Evolutionary conservation across 148 eudicot genomes (phyloP), one percentile per base, ranked within the genome.

Genomic region (Nepenthes mirabilis): DNA sequence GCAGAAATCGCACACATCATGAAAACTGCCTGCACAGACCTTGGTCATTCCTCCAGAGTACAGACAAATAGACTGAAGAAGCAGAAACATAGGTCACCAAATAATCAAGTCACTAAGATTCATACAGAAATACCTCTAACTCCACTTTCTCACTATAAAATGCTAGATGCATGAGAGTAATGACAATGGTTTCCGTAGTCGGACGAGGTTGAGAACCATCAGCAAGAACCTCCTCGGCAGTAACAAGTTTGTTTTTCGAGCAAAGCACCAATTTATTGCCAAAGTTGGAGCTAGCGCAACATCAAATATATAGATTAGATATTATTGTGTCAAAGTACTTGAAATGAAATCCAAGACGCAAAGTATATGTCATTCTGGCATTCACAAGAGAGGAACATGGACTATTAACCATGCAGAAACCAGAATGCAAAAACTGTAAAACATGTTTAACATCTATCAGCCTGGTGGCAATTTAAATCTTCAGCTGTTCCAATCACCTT

Each of bases 121-220:
- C 23, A 23, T 14, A 66, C 68, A 37, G 54, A 73, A 34, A 60
- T 75, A 91, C 98, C 98, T 88, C 82, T 61, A 89, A 80, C 75
- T 91, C 98, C 52, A 91, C 79, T 70, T 80, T 80, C 62, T 91
- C 98, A 66, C 98, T 91, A 60, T 78, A 72, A 59, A 77, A 77
- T 36, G 86, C 98, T 58, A 88, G 74, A 74, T 91, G 96, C 86
- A 74, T 72, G 56, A 91, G 90, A 52, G 98, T 91, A 59, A 86
- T 61, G 13, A 91, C 67, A 54, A 82, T 65, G 32, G 96, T 88
- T 72, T 91, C 98, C 81, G 86, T 68, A 37, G 64, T 65, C 52
- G 86, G 86, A 57, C 66, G 76, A 60, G 90, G 74, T 71, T 72
- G 83, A 43, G 80, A 79, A 75, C 81, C 82, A 70, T 74, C 71